Base-by-base conservation (phyloP, 2,329 filamentous ascomycete species). In the Beauveria australis region DNA sequence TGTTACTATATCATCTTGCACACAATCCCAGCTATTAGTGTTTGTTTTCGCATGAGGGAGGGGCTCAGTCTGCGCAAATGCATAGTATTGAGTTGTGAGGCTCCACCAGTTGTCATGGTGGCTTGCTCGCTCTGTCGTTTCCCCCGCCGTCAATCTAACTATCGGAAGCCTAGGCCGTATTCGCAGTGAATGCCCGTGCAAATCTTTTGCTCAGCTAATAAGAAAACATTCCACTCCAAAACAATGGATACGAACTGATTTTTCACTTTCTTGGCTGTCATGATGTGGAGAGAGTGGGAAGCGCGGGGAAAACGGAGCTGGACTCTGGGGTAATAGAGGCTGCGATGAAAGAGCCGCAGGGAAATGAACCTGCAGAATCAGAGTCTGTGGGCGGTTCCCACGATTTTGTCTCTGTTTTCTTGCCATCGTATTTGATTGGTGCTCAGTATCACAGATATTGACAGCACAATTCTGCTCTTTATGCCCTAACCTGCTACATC, bases 301-400 rank as follows among this genome's bases (percentile, higher is more conserved):
- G 44, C 54, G 54, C 30, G 54, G 54, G 54, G 54, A 57, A 54
- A 33, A 24, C 53, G 41, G 40, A 56, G 53, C 53, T 56, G 53
- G 16, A 37, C 18, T 57, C 54, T 57, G 54, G 54, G 54, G 54
- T 57, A 57, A 12, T 56, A 48, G 5, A 18, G 53, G 7, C 3
- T 40, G 41, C 12, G 53, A 47, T 12, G 33, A 48, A 37, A 48
- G 44, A 48, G 44, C 53, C 28, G 30, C 53, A 48, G 48, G 28
- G 19, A 5, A 33, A 33, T 5, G 12, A 47, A 26, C 37, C n/a
- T 33, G 7, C 41, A 24, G 12, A 9, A 22, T 9, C 43, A 19
- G 26, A 46, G 53, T 30, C 40, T 44, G 41, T 37, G 26, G n/a
- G 14, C 28, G 5, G 18, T 37, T 16, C 10, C 3, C 26, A n/a